Conservation (phyloP, 192 early-diverging fungal species). For the Linnemannia hyalina region DNA sequence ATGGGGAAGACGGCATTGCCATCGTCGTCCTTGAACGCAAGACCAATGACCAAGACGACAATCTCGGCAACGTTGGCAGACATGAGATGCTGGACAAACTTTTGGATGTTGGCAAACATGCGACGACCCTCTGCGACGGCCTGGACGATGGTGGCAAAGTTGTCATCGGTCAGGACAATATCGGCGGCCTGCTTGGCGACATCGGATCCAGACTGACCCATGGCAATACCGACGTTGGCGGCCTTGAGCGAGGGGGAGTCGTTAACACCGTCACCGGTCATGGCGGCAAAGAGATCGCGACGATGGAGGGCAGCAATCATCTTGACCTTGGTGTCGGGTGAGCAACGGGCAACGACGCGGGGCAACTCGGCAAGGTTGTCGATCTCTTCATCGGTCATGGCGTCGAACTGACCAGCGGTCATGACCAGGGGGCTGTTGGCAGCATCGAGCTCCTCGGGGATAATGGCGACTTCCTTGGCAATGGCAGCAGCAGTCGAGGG, state of each 20-base stretch:
- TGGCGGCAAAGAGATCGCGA: constrained; percentile 76
- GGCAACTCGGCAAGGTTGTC: constrained; percentile 84
- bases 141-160: constrained; percentile 85
- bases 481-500: constrained; percentile 92
- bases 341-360: constrained; percentile 95
- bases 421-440: constrained; percentile 71
- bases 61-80: constrained; percentile 83
- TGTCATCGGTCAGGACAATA: constrained; percentile 89
- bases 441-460: constrained; percentile 64
- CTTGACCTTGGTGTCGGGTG: constrained; percentile 97
- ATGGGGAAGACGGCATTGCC: constrained; percentile 80
- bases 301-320: constrained; percentile 94
- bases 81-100: constrained; percentile 80
- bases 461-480: constrained; percentile 74
- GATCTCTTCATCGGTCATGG: constrained; percentile 84
- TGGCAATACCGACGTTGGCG: constrained; percentile 85
- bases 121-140: constrained; percentile 88
- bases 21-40: constrained; percentile 75
- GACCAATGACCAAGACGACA: constrained; percentile 76
- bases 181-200: constrained; percentile 94
- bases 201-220: constrained; percentile 94
- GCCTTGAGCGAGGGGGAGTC: constrained; percentile 82
- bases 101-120: constrained; percentile 84
- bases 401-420: constrained; percentile 90
- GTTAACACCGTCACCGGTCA: constrained; percentile 90